phyloP scores from a whole-genome alignment of 345 rosid genomes.

The Excoecaria agallocha region DNA sequence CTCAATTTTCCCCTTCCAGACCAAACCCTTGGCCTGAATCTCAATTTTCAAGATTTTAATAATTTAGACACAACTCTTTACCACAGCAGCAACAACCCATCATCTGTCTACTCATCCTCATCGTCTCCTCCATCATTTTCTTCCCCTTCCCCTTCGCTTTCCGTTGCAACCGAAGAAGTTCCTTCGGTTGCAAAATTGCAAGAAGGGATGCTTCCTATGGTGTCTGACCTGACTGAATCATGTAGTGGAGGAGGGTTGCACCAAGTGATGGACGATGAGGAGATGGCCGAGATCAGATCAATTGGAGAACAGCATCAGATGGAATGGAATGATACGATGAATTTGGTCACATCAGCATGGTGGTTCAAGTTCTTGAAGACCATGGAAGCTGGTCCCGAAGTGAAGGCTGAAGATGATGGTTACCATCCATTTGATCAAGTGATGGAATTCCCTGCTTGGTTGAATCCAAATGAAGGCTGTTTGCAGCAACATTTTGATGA shows the following conservation, averaged over 20 bases:
- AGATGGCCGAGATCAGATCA: constrained; percentile 71
- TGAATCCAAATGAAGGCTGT: constrained; percentile 61
- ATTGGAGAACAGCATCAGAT: constrained; percentile 73
- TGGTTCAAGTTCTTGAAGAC: constrained; percentile 72
- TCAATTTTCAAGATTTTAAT: constrained; percentile 77
- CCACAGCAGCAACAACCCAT: constrained; percentile 35
- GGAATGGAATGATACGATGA: constrained; percentile 79
- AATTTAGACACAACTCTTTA: constrained; percentile 53
- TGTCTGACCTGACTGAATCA: constrained; percentile 32
- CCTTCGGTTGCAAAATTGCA: constrained; percentile 8
- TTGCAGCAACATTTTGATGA: constrained; percentile 58
- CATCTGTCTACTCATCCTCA: constrained; percentile 38
- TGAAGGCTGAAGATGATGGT: constrained; percentile 45
- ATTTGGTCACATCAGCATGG: constrained; percentile 69
- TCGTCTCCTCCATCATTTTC: constrained; percentile 60
- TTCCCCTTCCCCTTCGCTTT: constrained; percentile 46
- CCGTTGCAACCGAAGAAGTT: constrained; percentile 15
- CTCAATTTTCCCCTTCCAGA: constrained; percentile 54
- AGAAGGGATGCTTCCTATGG: constrained; percentile 24
- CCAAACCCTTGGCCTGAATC: constrained; percentile 75
- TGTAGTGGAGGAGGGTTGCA: constrained; percentile 50
- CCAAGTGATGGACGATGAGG: constrained; percentile 59
- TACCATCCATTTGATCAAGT: constrained; percentile 63
- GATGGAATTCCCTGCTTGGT: constrained; percentile 86
- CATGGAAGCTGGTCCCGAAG: constrained; percentile 45